Conservation (phyloP, 2,329 filamentous ascomycete genomes). For the Monosporascus sp. region DNA sequence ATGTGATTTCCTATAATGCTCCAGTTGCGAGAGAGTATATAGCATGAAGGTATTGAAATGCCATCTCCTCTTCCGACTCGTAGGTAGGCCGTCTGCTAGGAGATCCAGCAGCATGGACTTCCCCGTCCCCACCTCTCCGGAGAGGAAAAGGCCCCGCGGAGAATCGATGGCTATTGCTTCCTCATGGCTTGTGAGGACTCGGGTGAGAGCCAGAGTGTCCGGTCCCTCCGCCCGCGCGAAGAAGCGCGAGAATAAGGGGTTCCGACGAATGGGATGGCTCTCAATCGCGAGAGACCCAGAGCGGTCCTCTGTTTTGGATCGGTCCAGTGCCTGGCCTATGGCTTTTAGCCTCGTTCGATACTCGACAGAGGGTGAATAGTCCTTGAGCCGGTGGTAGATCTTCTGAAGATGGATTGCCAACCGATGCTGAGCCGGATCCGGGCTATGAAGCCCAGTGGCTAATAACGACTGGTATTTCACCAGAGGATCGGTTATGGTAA, state of each 20-base stretch:
- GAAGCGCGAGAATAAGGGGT: slow-evolving; percentile 54
- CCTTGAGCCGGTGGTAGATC: slow-evolving; percentile 68
- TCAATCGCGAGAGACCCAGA: slow-evolving; percentile 40
- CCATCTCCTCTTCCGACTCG: slow-evolving; percentile 66
- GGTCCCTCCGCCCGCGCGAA: slow-evolving; percentile 50
- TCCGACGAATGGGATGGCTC: slow-evolving; percentile 51
- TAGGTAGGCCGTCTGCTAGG: slow-evolving; percentile 72
- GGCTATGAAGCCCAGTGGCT: slow-evolving; percentile 58
- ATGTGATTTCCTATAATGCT: slow-evolving; percentile 50
- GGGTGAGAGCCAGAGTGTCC: slow-evolving; percentile 59
- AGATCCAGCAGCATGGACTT: slow-evolving; percentile 83
- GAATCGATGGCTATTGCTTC: slow-evolving; percentile 66
- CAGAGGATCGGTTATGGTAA: slow-evolving; percentile 65
- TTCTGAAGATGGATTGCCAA: slow-evolving; percentile 72
- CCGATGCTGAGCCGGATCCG: slow-evolving; percentile 67
- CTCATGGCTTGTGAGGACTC: slow-evolving; percentile 65
- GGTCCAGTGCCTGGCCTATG: slow-evolving; percentile 44
- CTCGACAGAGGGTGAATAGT: slow-evolving; percentile 68
- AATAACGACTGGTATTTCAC: slow-evolving; percentile 70
- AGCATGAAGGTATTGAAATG: slow-evolving; percentile 88
- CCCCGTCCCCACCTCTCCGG: slow-evolving; percentile 76
- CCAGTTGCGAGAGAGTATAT: slow-evolving; percentile 66
- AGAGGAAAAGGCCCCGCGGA: slow-evolving; percentile 69
- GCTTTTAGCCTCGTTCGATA: slow-evolving; percentile 62
- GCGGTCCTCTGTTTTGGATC: slow-evolving; percentile 23